Base-by-base conservation (phyloP, 2,329 filamentous ascomycete species). In the Ceratocystis diversiconidia region DNA sequence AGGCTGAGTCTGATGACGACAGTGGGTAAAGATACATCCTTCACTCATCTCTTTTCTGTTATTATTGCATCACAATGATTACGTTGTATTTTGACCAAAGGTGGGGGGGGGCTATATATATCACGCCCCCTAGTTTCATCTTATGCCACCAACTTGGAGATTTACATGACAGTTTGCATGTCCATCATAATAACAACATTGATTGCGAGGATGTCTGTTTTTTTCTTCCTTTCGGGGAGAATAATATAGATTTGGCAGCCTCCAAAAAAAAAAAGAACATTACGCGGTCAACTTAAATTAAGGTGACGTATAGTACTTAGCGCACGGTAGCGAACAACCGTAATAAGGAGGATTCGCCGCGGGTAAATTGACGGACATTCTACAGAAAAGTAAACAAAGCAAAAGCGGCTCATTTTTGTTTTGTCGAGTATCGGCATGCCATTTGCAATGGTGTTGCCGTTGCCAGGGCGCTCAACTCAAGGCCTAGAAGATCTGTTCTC, bases 1-100 rank as follows among this genome's bases (percentile, higher is more conserved):
- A 69, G 63, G 62, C 46, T 10, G 67, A 68, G 36, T 67, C 64
- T 1, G 66, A 69, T 17, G 60, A 52, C 4, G 55, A 62, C 48
- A 50, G 41, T 12, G 44, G 61, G 12, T 64, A 44, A 62, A 17
- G 32, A n/a, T 7, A 44, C 52, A 36, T 1, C 32, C 28, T 17
- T 52, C 12, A 25, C 1, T n/a, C 2, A 12, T n/a, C 28, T 8
- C 28, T 36, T 32, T 59, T 57, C 8, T 59, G 7, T 17, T 8
- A 52, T 25, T 15, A 36, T 8, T 30, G 36, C 10, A 12, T 41
- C 12, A 41, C 36, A 41, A 15, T 36, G 4, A 28, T 28, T 30
- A 7, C 52, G 52, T 30, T 17, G 15, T 62, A 7, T 46, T 46
- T 12, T 8, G 15, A 62, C 22, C 12, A 5, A 30, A 6, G 19